Evolutionary conservation across 108 stramenopile genomes (phyloP).

Genomic region (Cyclostephanos tholiformis): DNA sequence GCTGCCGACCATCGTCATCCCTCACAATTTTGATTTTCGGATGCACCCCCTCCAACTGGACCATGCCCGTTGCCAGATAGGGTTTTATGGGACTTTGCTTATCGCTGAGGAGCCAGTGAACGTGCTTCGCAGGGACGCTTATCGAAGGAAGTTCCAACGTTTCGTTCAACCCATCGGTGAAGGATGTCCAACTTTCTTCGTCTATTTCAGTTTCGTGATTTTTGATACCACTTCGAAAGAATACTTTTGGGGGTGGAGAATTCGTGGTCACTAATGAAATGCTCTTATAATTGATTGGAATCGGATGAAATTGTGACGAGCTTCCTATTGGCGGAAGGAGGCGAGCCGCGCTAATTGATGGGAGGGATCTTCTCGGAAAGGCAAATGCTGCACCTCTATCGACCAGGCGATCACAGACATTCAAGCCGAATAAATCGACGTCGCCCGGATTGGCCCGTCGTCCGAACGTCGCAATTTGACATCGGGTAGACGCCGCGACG

Average conservation of each 20-base stretch:
- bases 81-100: slow-evolving; percentile 46
- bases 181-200: slow-evolving; percentile 36
- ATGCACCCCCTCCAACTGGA: slow-evolving; percentile 61
- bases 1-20: slow-evolving; percentile 28
- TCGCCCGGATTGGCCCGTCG: not conserved
- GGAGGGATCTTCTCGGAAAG: not conserved
- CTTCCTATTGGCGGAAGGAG: slow-evolving; percentile 1
- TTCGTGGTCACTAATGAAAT: not conserved
- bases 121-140: slow-evolving; percentile 44
- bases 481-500: not conserved
- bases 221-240: not conserved
- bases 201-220: not conserved
- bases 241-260: not conserved
- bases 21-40: slow-evolving; percentile 69
- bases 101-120: slow-evolving; percentile 41
- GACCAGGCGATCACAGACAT: not conserved
- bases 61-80: slow-evolving; percentile 55
- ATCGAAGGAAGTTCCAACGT: slow-evolving; percentile 39
- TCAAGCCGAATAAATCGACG: not conserved
- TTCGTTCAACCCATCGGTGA: slow-evolving; percentile 28
- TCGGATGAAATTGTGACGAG: too few species aligned
- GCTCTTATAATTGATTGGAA: not conserved
- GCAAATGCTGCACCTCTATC: not conserved
- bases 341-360: not conserved
- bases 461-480: not conserved